Conservation (phyloP, 1,139 yeast genomes). For the Candida glucosophila region DNA sequence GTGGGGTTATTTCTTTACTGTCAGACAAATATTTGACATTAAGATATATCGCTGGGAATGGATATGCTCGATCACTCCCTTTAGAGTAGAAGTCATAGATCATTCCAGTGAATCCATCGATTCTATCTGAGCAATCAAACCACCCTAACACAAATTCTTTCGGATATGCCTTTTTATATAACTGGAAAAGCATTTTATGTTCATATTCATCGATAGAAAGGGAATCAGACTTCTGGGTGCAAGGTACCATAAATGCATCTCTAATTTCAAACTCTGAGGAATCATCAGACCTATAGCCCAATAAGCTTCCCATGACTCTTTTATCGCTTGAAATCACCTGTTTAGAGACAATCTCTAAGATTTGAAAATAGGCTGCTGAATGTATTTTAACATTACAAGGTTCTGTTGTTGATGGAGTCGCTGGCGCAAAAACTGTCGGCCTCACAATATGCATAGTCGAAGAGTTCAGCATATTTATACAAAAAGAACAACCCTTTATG, state of each 20-base stretch:
- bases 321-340: slow-evolving; percentile 36
- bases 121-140: slow-evolving; percentile 63
- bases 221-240: slow-evolving; percentile 67
- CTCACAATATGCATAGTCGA: slow-evolving; percentile 56
- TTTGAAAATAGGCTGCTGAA: slow-evolving; percentile 68
- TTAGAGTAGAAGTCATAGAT: slow-evolving; percentile 79
- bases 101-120: slow-evolving; percentile 72
- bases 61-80: slow-evolving; percentile 59
- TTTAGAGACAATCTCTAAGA: slow-evolving; percentile 42
- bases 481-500: no score
- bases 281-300: slow-evolving; percentile 80
- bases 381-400: slow-evolving; percentile 50
- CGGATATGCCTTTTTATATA: slow-evolving; percentile 75
- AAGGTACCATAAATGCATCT: slow-evolving; percentile 78
- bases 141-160: slow-evolving; percentile 79
- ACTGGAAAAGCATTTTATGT: slow-evolving; percentile 61
- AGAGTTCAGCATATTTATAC: no score
- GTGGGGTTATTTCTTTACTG: slow-evolving; percentile 26
- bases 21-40: slow-evolving; percentile 44
- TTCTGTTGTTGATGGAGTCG: slow-evolving; percentile 37
- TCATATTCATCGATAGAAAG: slow-evolving; percentile 69
- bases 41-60: slow-evolving; percentile 73
- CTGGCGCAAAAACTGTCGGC: slow-evolving; percentile 50
- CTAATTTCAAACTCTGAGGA: slow-evolving; percentile 71
- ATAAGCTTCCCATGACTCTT: slow-evolving; percentile 74